phyloP scores from a whole-genome alignment of 345 rosid species.

The Eucalyptus marginata region DNA sequence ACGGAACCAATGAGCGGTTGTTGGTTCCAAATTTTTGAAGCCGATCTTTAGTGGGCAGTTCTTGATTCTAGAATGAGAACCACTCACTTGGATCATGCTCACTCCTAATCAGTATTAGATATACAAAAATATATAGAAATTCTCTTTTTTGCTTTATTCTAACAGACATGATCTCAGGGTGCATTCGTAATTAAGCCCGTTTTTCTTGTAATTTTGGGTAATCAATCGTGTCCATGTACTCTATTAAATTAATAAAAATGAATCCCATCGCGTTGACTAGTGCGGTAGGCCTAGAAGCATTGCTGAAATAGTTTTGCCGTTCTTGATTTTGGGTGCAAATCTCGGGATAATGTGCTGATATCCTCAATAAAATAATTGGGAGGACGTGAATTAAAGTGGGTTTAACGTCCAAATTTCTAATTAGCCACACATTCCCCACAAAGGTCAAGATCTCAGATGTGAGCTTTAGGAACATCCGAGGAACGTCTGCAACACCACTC shows the following conservation, averaged over 20 bases:
- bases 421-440: background rate
- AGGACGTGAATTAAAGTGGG: background rate
- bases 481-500: slow-evolving; percentile 21
- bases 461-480: slow-evolving; percentile 28
- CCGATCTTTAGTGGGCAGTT: too few species aligned
- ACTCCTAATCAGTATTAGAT: too few species aligned
- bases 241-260: background rate
- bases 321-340: background rate
- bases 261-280: background rate
- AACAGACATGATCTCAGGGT: background rate
- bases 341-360: background rate
- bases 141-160: too few species aligned
- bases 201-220: background rate
- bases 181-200: background rate
- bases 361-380: background rate
- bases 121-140: too few species aligned
- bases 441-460: slow-evolving; percentile 22
- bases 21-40: too few species aligned
- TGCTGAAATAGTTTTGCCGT: background rate
- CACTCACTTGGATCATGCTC: too few species aligned
- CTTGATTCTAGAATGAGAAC: too few species aligned
- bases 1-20: accelerated
- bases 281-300: background rate
- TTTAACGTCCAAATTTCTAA: background rate
- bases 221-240: background rate